These are phyloP conservation scores for Colletotrichum sp. DNA, from an alignment of 2,329 filamentous ascomycete genomes.

Conservation along the genomic window DNA sequence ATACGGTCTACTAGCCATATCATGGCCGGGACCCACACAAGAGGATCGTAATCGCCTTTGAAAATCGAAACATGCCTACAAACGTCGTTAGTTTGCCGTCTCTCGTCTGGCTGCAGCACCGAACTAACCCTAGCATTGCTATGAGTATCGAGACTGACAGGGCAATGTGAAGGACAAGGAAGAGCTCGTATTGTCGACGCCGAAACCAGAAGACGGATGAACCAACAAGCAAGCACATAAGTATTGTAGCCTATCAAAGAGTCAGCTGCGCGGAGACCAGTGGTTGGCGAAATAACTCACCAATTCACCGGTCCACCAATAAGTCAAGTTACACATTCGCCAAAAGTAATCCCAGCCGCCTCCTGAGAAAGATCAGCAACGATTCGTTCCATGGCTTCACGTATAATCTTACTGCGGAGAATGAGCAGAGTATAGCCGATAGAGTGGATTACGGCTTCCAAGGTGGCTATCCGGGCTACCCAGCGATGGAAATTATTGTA, in stretches of 20 bases:
- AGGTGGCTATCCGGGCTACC: conserved; percentile 65
- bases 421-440: conserved; percentile 60
- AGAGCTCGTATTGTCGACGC: conserved; percentile 55
- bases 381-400: not conserved
- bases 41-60: conserved; percentile 48
- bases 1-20: conserved; percentile 57
- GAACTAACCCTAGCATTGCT: conserved; percentile 48
- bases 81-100: not conserved
- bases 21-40: conserved; percentile 53
- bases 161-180: conserved; percentile 54
- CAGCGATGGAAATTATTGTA: conserved; percentile 74
- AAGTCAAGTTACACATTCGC: conserved; percentile 47
- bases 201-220: conserved; percentile 59
- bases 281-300: conserved; percentile 29
- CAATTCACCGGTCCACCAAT: conserved; percentile 55
- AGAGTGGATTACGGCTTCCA: conserved; percentile 68
- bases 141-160: conserved; percentile 54
- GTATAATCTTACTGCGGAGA: conserved; percentile 32
- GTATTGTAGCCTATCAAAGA: conserved; percentile 39
- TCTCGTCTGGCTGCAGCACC: not conserved
- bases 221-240: conserved; percentile 49
- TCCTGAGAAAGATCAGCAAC: conserved; percentile 27
- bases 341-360: conserved; percentile 41
- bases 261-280: not conserved
- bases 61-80: conserved; percentile 55